Percentiles rank a stretch among this genome's conserved stretches.
These are phyloP conservation scores for Suillus placidus DNA, from an alignment of 768 basidiomycete genomes.

Conservation along the genomic window DNA sequence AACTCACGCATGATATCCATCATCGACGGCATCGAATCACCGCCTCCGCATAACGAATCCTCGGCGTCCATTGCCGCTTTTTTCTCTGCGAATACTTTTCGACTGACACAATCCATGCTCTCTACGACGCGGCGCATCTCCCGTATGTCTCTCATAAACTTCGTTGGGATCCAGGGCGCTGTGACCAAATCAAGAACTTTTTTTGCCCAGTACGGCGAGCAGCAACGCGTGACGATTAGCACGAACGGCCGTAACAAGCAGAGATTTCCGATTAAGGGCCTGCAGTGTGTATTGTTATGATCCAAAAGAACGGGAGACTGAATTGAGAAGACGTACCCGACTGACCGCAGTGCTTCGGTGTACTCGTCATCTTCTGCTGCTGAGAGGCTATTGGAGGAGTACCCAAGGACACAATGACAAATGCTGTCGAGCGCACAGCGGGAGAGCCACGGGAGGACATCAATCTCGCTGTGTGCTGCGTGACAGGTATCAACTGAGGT, in stretches of 20 bases:
- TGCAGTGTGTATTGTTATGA: constrained; percentile 9
- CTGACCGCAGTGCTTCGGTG: constrained; percentile 22
- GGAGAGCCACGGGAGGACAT: constrained; percentile 39
- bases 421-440: constrained; percentile 52
- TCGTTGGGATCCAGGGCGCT: not conserved
- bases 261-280: constrained; percentile 27
- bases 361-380: constrained; percentile 16
- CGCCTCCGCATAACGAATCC: constrained; percentile 24
- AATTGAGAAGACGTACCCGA: constrained; percentile 29
- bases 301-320: not conserved
- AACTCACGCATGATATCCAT: constrained; percentile 52
- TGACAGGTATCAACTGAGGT: not conserved
- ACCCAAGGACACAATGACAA: constrained; percentile 49
- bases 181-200: constrained; percentile 26
- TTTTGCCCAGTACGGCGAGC: constrained; percentile 33
- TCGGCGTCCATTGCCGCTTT: constrained; percentile 27
- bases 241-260: constrained; percentile 34
- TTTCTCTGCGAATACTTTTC: constrained; percentile 42
- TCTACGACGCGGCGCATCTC: constrained; percentile 49
- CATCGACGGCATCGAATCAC: constrained; percentile 17
- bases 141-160: constrained; percentile 36
- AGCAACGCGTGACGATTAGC: constrained; percentile 29
- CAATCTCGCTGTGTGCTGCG: constrained; percentile 19
- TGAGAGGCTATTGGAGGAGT: constrained; percentile 35
- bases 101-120: constrained; percentile 46